Percentiles rank a stretch among this genome's conserved stretches.
Conservation (phyloP, 2,329 filamentous ascomycete species). For the Fulvia fulva region DNA sequence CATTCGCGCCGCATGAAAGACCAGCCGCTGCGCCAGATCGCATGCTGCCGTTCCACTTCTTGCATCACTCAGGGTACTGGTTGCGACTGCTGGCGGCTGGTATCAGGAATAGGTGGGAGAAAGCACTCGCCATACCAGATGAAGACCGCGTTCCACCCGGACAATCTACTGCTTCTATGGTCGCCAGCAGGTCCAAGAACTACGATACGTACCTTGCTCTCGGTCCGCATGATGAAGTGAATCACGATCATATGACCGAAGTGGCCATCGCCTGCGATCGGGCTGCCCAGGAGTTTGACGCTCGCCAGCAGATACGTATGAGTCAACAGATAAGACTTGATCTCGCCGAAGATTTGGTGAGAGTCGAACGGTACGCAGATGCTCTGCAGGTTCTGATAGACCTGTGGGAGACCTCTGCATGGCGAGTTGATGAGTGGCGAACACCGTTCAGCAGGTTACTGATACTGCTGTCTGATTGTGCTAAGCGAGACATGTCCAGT, state of each 20-base stretch:
- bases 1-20: conserved; percentile 52
- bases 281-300: conserved; percentile 47
- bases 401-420: conserved; percentile 55
- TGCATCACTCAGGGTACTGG: conserved; percentile 64
- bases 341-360: conserved; percentile 52
- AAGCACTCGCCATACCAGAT: conserved; percentile 54
- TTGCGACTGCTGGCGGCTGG: conserved; percentile 51
- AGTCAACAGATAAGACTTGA: conserved; percentile 54
- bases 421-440: conserved; percentile 60
- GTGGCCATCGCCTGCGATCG: conserved; percentile 49
- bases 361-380: conserved; percentile 47
- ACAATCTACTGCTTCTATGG: conserved; percentile 53
- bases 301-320: conserved; percentile 51
- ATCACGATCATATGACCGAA: conserved; percentile 50
- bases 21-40: conserved; percentile 46
- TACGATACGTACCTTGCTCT: conserved; percentile 61
- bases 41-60: conserved; percentile 54
- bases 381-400: conserved; percentile 50
- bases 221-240: conserved; percentile 54
- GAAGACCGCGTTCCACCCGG: conserved; percentile 56
- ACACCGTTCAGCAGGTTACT: conserved; percentile 51
- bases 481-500: conserved; percentile 30
- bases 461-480: conserved; percentile 53
- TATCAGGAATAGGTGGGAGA: conserved; percentile 46
- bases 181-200: conserved; percentile 49